These are phyloP conservation scores for Podospora tetraspora DNA, from an alignment of 495 filamentous ascomycete species.

Conservation along the genomic window DNA sequence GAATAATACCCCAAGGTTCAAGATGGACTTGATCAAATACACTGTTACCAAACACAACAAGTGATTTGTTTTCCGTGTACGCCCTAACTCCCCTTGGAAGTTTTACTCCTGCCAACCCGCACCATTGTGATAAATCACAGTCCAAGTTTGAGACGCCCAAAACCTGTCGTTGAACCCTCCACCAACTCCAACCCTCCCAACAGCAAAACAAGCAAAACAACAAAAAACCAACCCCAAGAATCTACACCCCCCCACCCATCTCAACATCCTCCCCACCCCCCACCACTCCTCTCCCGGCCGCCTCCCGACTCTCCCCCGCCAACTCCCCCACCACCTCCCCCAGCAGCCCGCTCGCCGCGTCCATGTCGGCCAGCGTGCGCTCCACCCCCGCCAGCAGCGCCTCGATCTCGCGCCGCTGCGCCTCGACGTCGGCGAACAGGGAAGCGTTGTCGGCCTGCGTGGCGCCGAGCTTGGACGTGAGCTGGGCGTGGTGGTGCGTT, in stretches of 20 bases:
- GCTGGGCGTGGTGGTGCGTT: slow-evolving; percentile 50
- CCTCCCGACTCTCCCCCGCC: slow-evolving; percentile 41
- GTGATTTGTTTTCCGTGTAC: not conserved
- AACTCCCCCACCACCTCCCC: slow-evolving; percentile 43
- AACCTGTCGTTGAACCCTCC: not conserved
- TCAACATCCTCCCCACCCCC: slow-evolving; percentile 38
- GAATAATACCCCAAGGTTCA: not conserved
- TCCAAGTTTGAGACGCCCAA: not conserved
- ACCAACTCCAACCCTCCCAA: not conserved
- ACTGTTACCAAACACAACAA: not conserved
- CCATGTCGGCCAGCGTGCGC: slow-evolving; percentile 62
- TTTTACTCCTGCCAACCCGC: not conserved
- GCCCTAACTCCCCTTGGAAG: not conserved
- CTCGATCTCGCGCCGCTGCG: slow-evolving; percentile 71
- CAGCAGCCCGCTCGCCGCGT: slow-evolving; percentile 52
- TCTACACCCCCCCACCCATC: slow-evolving; percentile 16
- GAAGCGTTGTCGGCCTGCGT: slow-evolving; percentile 59
- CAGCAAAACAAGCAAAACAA: not conserved
- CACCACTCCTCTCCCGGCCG: slow-evolving; percentile 44
- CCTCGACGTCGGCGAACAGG: slow-evolving; percentile 56
- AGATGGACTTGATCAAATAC: not conserved
- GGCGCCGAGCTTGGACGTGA: slow-evolving; percentile 57
- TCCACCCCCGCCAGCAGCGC: slow-evolving; percentile 59
- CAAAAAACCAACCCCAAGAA: not conserved
- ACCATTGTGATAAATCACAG: not conserved